Evolutionary conservation across 805 yeast genomes (phyloP).

Genomic region (Yamadazyma takamatsuzukensis): DNA sequence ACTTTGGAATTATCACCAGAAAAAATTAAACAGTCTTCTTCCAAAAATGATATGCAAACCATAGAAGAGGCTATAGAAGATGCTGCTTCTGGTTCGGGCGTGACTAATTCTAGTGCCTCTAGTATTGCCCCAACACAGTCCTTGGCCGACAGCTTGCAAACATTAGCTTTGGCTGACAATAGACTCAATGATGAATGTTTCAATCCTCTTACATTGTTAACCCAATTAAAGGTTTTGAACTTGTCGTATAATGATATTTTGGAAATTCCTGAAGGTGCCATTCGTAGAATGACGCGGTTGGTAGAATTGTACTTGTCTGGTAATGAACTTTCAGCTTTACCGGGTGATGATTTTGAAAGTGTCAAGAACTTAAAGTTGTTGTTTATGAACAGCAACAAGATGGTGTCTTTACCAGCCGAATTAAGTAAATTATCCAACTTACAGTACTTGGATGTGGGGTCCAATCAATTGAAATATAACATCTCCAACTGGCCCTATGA

Average conservation of each 20-base stretch:
- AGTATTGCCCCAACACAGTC: slow-evolving; percentile 13
- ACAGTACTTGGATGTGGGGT: slow-evolving; percentile 81
- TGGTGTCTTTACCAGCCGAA: slow-evolving; percentile 87
- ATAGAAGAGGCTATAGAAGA: slow-evolving; percentile 4
- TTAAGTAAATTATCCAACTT: slow-evolving; percentile 63
- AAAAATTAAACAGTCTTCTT: not conserved
- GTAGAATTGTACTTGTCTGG: slow-evolving; percentile 77
- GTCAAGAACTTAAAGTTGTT: slow-evolving; percentile 57
- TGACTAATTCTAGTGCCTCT: too few species aligned
- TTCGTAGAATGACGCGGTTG: slow-evolving; percentile 53
- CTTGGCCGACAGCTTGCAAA: slow-evolving; percentile 49
- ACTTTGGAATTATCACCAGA: slow-evolving; percentile 1
- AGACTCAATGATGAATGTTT: slow-evolving; percentile 75
- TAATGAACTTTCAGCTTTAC: slow-evolving; percentile 70
- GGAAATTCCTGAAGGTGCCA: slow-evolving; percentile 76
- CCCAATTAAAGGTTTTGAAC: slow-evolving; percentile 60
- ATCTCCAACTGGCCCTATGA: slow-evolving; percentile 93
- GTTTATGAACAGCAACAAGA: slow-evolving; percentile 76
- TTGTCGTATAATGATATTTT: slow-evolving; percentile 79
- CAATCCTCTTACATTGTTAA: slow-evolving; percentile 58
- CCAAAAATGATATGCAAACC: not conserved
- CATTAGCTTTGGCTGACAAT: slow-evolving; percentile 76
- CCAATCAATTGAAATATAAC: slow-evolving; percentile 85
- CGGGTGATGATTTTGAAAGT: slow-evolving; percentile 78
- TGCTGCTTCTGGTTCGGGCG: slow-evolving; percentile 7